Base-by-base conservation (phyloP, 2,329 filamentous ascomycete species). In the Exophiala aquamarina region DNA sequence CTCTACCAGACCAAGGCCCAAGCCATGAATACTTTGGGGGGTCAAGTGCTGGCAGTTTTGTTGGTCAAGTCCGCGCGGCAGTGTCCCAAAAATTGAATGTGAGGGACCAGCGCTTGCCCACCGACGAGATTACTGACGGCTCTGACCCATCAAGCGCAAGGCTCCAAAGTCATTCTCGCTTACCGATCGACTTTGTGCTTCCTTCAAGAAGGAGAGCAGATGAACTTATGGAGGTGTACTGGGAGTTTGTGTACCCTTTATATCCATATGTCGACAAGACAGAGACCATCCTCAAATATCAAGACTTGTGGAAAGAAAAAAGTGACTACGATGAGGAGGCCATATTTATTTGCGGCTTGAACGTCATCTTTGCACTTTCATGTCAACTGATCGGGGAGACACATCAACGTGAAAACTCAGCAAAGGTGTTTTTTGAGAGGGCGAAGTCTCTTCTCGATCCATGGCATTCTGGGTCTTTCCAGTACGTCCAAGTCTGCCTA, bases 21-120 rank as follows among this genome's bases (percentile, higher is more conserved):
- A 71, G 64, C 0, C 63, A 69, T 11, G 72, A 72, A 14, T 74
- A 72, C 48, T 75, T 75, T 45, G 72, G 72, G 0, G 73, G 66
- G 48, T 74, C 71, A 13, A 75, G 73, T 47, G 70, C 70, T 1
- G 70, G 71, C 0, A 71, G 70, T 2, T 75, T 75, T 38, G 23
- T 26, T 11, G 11, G 23, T 11, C 23, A 26, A 11, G 23, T 26
- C 23, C 23, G 23, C 23, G 23, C 23, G 11, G 23, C 23, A 11
- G 23, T 26, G 23, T 26, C 23, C 6, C 23, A 26, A 11, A 26
- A 26, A 26, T 6, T 26, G 23, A 26, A 26, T 26, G 11, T 26
- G 6, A 6, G 6, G 6, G 23, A 26, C 6, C 23, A 26, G 11
- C 23, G 23, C 11, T 11, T 11, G 11, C 11, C 11, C 11, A 11